Evolutionary conservation across 371 early-diverging fungal species (phyloP), one percentile per base, ranked within the genome.

Genomic region (Mortierella sp.): DNA sequence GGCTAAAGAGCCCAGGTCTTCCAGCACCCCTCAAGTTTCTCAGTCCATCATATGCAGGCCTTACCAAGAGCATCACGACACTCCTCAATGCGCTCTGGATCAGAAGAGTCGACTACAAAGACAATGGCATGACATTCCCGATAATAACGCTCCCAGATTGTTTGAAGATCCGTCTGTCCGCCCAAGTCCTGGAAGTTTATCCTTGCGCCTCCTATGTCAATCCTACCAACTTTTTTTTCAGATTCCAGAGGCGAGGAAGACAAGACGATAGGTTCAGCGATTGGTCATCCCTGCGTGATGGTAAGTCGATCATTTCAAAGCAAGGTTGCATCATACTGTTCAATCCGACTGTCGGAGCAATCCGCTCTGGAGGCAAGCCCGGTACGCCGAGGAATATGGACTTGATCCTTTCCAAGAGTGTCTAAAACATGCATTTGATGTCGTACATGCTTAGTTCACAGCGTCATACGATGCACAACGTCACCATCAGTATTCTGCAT

Each of bases 111-210:
- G 1, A 96, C 88, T 0, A 96, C 95, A 88, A 95, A 98, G 25
- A 96, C 80, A 51, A 98, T 88, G 1, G 90, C 98, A 70, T 98
- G 98, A 54, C 94, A 91, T 76, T 96, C 96, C n/a, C 85, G 57
- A 71, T 95, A 98, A 81, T 98, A 98, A 28, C 94, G 89, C 47
- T 89, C 90, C 98, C 98, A 98, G 46, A 98, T 90, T 6, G 87
- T 80, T 24, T 90, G 95, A 47, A 98, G 81, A 57, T 96, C 97
- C 2, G 80, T 76, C 66, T 96, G 95, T 2, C 98, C 98, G 7
- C 97, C 98, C 22, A 98, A 82, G 84, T 97, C 97, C 95, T 96
- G 94, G 76, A 97, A 95, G 66, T 93, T 94, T 40, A 97, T 69
- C 48, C 89, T 82, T 22, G 86, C 74, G 24, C 84, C 84, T 40